phyloP scores from a whole-genome alignment of 2,329 filamentous ascomycete species.

The Cytospora piceae region DNA sequence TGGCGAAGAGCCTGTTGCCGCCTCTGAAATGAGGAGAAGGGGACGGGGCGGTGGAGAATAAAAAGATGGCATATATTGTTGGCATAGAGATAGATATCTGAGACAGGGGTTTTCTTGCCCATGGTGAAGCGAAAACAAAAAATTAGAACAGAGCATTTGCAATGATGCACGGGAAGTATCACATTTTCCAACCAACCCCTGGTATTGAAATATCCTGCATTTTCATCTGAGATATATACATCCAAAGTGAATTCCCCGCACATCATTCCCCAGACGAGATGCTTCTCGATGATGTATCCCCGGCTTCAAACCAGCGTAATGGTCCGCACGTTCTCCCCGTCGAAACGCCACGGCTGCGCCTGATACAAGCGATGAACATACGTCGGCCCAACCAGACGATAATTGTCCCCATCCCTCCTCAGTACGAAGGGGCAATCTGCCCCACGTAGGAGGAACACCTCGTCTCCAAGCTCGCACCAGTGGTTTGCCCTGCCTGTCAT shows the following conservation, averaged over 20 bases:
- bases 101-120: not conserved
- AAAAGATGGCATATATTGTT: conserved; percentile 10
- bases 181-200: not conserved
- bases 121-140: not conserved
- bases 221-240: not conserved
- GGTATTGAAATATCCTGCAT: not conserved
- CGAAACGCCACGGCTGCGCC: conserved; percentile 9
- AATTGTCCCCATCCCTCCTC: not conserved
- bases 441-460: not conserved
- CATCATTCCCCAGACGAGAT: no score
- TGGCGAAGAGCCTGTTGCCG: conserved; percentile 50
- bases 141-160: not conserved
- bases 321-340: conserved; percentile 1
- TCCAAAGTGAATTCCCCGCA: no score
- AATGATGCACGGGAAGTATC: not conserved
- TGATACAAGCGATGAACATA: conserved; percentile 6
- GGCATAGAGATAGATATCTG: not conserved
- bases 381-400: conserved; percentile 11
- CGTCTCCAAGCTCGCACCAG: conserved; percentile 1
- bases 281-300: not conserved
- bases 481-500: not conserved
- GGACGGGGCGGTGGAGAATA: conserved; percentile 38
- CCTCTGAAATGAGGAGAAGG: conserved; percentile 40
- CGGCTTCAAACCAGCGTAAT: conserved; percentile 9
- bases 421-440: conserved; percentile 2